A percentile compares a stretch with the other conserved stretches of the same genome.
Conservation (phyloP, 2,329 filamentous ascomycete species). For the Venturiaceae sp. region DNA sequence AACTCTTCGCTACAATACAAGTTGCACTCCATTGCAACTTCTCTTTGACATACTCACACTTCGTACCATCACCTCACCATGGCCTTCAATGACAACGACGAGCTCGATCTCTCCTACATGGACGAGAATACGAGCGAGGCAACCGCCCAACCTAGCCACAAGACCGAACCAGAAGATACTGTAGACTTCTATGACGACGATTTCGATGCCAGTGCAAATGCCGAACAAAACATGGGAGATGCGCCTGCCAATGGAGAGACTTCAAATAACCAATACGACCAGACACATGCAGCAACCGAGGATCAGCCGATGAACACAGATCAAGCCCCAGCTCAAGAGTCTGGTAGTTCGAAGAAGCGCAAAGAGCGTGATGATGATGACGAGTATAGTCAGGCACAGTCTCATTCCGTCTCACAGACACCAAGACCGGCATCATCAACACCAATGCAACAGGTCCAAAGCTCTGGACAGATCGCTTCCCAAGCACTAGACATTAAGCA, state of each 20-base stretch:
- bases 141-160: conserved; percentile 41
- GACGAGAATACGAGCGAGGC: not conserved
- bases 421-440: conserved; percentile 1
- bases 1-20: not conserved
- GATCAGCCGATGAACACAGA: not conserved
- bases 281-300: not conserved
- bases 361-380: conserved; percentile 8
- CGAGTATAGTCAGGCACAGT: not conserved
- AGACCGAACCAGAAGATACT: conserved; percentile 21
- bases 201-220: not conserved
- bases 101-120: conserved; percentile 51
- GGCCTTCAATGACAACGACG: conserved; percentile 59
- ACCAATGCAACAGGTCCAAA: not conserved
- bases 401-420: not conserved
- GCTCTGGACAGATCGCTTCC: not conserved
- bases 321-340: not conserved
- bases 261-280: not conserved
- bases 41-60: not conserved
- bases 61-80: conserved; percentile 14
- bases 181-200: conserved; percentile 7
- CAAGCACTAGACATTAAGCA: conserved; percentile 7
- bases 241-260: conserved; percentile 5
- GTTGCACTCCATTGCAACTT: not conserved
- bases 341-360: conserved; percentile 2
- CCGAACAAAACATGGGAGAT: not conserved